Evolutionary conservation across 2,329 filamentous ascomycete species (phyloP), one percentile per base, ranked within the genome.

Genomic region (Aspergillus fijiensis): DNA sequence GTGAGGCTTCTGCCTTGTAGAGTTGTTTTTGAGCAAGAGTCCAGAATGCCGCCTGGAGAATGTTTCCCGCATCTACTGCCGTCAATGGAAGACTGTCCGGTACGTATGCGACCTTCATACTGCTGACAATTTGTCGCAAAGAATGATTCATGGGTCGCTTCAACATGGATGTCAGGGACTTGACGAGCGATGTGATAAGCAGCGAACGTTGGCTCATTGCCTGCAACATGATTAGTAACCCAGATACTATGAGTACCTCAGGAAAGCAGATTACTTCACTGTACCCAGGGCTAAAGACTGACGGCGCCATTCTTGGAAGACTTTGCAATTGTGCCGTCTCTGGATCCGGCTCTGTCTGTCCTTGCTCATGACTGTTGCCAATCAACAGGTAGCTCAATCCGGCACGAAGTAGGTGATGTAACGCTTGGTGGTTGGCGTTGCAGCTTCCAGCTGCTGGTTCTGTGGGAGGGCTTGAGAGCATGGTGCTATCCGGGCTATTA

Each of bases 171-270:
- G 65, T 60, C 27, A 78, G 62, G 5, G 75, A 72, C 61, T 74
- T 77, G 1, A 70, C 65, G 16, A 78, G 68, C 5, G 70, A 68
- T 1, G 74, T 69, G 3, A 78, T 71, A 7, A 76, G 69, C 6
- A 67, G 65, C 10, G 68, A 69, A 35, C 76, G 68, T 62, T 77
- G 72, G 39, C 67, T 70, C 59, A 78, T 72, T 35, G 68, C 71
- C 76, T 79, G 45, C 5, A 14, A 16, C 19, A 47, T 14, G 10
- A 19, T 35, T 14, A 49, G 2, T 23, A 49, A 54, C 63, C 49
- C 51, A 19, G 47, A 45, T 23, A 50, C 3, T 50, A 25, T n/a
- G 1, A 11, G 2, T 9, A 25, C 5, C 27, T n/a, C 10, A 19
- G 9, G 5, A 23, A 47, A 27, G 60, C 65, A n/a, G 12, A 58